Conservation (phyloP, 2,329 filamentous ascomycete species). For the Nemania sp. region DNA sequence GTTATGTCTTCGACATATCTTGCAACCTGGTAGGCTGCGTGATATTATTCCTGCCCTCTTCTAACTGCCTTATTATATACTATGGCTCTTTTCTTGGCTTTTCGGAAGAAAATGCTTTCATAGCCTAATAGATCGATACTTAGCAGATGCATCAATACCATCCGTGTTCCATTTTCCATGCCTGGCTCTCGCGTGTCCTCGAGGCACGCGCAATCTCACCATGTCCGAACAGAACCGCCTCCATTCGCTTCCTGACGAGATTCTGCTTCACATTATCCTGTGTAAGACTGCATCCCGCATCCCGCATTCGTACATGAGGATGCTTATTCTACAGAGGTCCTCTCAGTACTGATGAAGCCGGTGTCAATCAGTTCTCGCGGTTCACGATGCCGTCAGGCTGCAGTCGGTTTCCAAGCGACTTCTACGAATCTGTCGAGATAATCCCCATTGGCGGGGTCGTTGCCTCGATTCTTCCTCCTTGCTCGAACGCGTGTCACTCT, state of each 20-base stretch:
- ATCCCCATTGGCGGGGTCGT: slow-evolving; percentile 73
- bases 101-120: background rate
- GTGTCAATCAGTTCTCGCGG: slow-evolving; percentile 50
- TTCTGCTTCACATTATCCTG: slow-evolving; percentile 64
- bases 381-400: slow-evolving; percentile 65
- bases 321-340: background rate
- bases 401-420: slow-evolving; percentile 72
- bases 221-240: slow-evolving; percentile 39
- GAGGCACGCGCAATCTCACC: background rate
- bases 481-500: slow-evolving; percentile 58
- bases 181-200: background rate
- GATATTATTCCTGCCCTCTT: slow-evolving; percentile 1
- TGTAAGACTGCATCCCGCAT: slow-evolving; percentile 49
- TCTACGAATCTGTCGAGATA: slow-evolving; percentile 70
- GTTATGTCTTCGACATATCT: too few species aligned
- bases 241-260: slow-evolving; percentile 64
- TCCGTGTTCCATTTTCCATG: background rate
- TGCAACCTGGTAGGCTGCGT: slow-evolving; percentile 6
- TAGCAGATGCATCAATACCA: background rate
- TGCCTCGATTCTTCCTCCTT: slow-evolving; percentile 73
- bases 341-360: background rate
- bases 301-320: slow-evolving; percentile 9
- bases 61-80: background rate
- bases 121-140: slow-evolving; percentile 7
- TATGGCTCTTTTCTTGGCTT: background rate